Conservation (phyloP, 2,329 filamentous ascomycete species). For the Penicillium hesseltinei region DNA sequence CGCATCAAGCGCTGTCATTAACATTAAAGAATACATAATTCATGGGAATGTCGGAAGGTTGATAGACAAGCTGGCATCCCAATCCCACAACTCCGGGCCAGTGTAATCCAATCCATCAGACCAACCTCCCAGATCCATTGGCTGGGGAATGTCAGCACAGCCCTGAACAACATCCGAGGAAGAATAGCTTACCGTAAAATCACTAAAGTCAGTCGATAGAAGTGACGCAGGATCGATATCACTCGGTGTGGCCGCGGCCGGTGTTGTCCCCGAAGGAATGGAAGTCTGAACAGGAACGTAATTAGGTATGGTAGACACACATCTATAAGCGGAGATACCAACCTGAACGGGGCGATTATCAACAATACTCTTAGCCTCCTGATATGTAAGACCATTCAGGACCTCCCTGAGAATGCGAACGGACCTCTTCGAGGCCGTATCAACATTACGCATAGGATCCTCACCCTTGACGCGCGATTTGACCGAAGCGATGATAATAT, state of each 20-base stretch:
- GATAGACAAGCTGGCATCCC: constrained; percentile 28
- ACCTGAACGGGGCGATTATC: constrained; percentile 22
- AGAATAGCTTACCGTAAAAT: constrained; percentile 25
- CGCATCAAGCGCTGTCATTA: background rate
- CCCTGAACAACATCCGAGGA: background rate
- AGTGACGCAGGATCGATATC: constrained; percentile 29
- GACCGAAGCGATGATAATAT: constrained; percentile 30
- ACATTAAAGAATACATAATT: background rate
- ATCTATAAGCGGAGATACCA: background rate
- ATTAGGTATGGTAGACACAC: constrained; percentile 7
- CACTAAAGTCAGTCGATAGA: constrained; percentile 20
- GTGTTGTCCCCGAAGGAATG: constrained; percentile 14
- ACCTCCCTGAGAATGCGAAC: constrained; percentile 26
- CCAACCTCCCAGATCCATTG: constrained; percentile 33
- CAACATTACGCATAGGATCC: constrained; percentile 27
- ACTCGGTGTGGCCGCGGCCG: constrained; percentile 13
- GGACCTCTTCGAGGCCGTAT: constrained; percentile 20
- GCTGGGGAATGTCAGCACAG: constrained; percentile 20
- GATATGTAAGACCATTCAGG: constrained; percentile 25
- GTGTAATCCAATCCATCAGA: constrained; percentile 30
- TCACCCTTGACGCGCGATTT: constrained; percentile 34
- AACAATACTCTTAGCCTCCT: constrained; percentile 18
- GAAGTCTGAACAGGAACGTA: constrained; percentile 12
- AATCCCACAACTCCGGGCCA: constrained; percentile 31
- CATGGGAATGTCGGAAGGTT: constrained; percentile 14